Evolutionary conservation across 2,329 filamentous ascomycete genomes (phyloP).

Genomic region (Shiraia bambusicola): DNA sequence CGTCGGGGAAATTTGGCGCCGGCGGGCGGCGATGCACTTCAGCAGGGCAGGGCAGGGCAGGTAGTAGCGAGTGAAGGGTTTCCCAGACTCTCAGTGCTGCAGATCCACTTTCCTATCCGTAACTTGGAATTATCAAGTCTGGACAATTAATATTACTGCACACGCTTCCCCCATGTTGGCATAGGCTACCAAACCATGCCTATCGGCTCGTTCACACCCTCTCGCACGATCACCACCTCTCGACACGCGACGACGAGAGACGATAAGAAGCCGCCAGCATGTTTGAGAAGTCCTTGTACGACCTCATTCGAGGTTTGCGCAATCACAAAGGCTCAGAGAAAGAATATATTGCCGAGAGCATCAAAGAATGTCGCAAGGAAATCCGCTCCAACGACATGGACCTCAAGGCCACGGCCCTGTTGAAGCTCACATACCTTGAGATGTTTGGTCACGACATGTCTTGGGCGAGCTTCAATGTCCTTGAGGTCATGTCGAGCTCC

Average conservation of each 20-base stretch:
- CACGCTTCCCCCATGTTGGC: constrained; percentile 15
- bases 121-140: not conserved
- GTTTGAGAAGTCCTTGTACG: constrained; percentile 98
- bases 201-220: constrained; percentile 26
- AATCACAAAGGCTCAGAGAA: constrained; percentile 95
- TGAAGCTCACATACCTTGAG: constrained; percentile 96
- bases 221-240: constrained; percentile 25
- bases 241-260: constrained; percentile 18
- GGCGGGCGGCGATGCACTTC: constrained; percentile 20
- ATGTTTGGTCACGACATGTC: constrained; percentile 99
- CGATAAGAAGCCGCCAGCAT: constrained; percentile 24
- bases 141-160: not conserved
- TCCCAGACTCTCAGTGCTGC: not conserved
- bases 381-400: constrained; percentile 95
- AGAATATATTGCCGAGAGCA: constrained; percentile 88
- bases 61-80: not conserved
- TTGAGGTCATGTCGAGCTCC: constrained; percentile 96
- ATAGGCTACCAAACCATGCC: constrained; percentile 35
- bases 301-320: constrained; percentile 93
- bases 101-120: not conserved
- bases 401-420: constrained; percentile 89
- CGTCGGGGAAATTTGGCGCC: constrained; percentile 22
- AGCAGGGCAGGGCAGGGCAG: not conserved
- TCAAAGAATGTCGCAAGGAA: constrained; percentile 94
- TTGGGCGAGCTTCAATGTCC: constrained; percentile 96